Evolutionary conservation across 805 yeast species (phyloP), one percentile per base, ranked within the genome.

Genomic region (Aciculoconidium aculeatum): DNA sequence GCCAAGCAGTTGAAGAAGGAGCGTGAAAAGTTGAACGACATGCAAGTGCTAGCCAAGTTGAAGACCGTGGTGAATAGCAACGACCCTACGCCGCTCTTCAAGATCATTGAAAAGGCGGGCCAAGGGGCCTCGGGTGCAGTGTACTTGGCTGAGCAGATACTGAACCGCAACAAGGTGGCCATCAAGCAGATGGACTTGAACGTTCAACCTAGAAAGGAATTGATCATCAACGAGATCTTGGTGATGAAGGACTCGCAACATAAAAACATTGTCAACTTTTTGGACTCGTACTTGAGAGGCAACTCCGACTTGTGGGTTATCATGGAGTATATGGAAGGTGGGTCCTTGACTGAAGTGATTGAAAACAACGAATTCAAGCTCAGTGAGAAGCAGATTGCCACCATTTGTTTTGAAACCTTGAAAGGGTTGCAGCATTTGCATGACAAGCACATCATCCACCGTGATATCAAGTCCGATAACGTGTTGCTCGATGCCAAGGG

Each of bases 301-400:
- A 65, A 70, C 27, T 70, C 74, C 35, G 96, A 92, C 48, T 65
- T 92, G 36, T 90, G 97, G 96, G 98, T 92, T n/a, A 83, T 94
- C 17, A 92, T 92, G 99, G 99, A 92, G 57, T 94, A 78, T 54
- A 92, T 92, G 99, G 96, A 94, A 61, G 98, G 98, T 31, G 99
- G 99, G 1, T 83, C 96, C 4, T 65, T 92, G 43, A 92, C 97
- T 0, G 98, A 92, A 60, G 84, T 94, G 22, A 88, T 94, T 49
- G 95, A 87, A 33, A 84, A 87, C 58, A 88, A 88, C 53, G 78
- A 77, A 31, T 55, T 46, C 40, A 69, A 73, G 27, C 60, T 92
- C 44, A 71, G 73, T 11, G 99, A 92, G 55, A 73, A 77, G 29
- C 98, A 94, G 58, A 92, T 94, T 41, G 84, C 96, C 2, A 76